Evolutionary conservation across 805 yeast genomes (phyloP).

Genomic region (Kodamaea leandrae): DNA sequence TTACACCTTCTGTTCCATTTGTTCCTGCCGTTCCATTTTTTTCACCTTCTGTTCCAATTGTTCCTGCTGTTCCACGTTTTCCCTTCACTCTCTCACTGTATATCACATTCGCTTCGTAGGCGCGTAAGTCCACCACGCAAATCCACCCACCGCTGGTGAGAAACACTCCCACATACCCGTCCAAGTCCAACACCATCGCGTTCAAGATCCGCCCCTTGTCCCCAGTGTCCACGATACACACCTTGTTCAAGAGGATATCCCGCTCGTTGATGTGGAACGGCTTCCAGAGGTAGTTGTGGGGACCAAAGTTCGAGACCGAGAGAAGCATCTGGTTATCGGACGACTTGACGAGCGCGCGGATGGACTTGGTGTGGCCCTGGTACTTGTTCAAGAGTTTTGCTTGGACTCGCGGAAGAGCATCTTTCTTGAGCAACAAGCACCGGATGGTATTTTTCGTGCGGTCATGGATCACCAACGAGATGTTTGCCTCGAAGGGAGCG

Average conservation of each 20-base stretch:
- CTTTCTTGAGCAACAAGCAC: constrained; percentile 15
- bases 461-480: constrained; percentile 35
- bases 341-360: constrained; percentile 64
- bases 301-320: constrained; percentile 38
- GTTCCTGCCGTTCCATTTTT: background rate
- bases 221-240: constrained; percentile 13
- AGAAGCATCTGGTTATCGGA: constrained; percentile 30
- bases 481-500: constrained; percentile 7
- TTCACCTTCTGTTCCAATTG: background rate
- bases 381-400: constrained; percentile 44
- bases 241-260: constrained; percentile 23
- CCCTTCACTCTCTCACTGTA: background rate
- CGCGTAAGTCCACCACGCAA: background rate
- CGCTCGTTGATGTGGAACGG: constrained; percentile 27
- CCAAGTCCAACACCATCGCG: background rate
- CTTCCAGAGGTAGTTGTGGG: constrained; percentile 43
- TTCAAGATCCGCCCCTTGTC: background rate
- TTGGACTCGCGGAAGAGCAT: constrained; percentile 3
- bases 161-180: background rate
- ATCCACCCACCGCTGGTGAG: constrained; percentile 1
- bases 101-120: background rate
- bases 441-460: constrained; percentile 35
- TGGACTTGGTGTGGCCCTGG: constrained; percentile 86
- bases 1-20: background rate
- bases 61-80: background rate